These are phyloP conservation scores for Porpolomopsis calyptriformis DNA, from an alignment of 768 basidiomycete species.

Conservation along the genomic window DNA sequence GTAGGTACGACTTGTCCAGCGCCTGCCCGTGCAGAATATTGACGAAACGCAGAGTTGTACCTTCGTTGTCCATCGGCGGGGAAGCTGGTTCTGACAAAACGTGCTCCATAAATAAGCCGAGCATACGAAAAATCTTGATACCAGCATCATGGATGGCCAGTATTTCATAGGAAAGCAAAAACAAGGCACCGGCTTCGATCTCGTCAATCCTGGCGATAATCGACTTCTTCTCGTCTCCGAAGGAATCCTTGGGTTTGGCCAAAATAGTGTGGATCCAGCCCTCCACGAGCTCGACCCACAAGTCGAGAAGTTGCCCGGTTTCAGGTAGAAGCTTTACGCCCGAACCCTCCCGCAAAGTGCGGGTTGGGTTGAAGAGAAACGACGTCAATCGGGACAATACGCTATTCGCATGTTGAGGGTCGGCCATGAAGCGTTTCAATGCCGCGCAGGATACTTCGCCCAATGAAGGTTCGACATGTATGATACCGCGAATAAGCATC, in stretches of 20 bases:
- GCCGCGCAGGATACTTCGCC: slow-evolving; percentile 59
- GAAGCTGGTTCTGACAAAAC: slow-evolving; percentile 25
- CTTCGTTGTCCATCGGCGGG: slow-evolving; percentile 17
- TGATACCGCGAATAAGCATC: slow-evolving; percentile 69
- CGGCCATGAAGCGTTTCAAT: slow-evolving; percentile 61
- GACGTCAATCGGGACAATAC: slow-evolving; percentile 57
- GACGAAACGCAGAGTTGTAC: slow-evolving; percentile 29
- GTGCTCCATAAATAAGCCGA: slow-evolving; percentile 40
- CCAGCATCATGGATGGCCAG: slow-evolving; percentile 46
- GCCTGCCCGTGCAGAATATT: slow-evolving; percentile 44
- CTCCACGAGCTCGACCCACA: slow-evolving; percentile 70
- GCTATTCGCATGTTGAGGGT: slow-evolving; percentile 40
- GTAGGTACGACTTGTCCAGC: slow-evolving; percentile 36
- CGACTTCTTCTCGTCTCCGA: slow-evolving; percentile 30
- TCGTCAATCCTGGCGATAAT: slow-evolving; percentile 42
- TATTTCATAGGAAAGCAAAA: slow-evolving; percentile 55
- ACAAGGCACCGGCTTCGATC: slow-evolving; percentile 63
- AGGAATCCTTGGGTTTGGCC: slow-evolving; percentile 29
- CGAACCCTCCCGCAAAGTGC: slow-evolving; percentile 53
- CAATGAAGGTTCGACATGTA: slow-evolving; percentile 73
- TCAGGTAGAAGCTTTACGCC: slow-evolving; percentile 56
- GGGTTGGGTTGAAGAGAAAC: slow-evolving; percentile 63
- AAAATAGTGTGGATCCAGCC: slow-evolving; percentile 49
- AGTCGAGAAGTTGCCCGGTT: slow-evolving; percentile 49
- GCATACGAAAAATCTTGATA: slow-evolving; percentile 49